These are phyloP conservation scores for Solanum sejunctum DNA, from an alignment of 257 asterid species.

Conservation along the genomic window DNA sequence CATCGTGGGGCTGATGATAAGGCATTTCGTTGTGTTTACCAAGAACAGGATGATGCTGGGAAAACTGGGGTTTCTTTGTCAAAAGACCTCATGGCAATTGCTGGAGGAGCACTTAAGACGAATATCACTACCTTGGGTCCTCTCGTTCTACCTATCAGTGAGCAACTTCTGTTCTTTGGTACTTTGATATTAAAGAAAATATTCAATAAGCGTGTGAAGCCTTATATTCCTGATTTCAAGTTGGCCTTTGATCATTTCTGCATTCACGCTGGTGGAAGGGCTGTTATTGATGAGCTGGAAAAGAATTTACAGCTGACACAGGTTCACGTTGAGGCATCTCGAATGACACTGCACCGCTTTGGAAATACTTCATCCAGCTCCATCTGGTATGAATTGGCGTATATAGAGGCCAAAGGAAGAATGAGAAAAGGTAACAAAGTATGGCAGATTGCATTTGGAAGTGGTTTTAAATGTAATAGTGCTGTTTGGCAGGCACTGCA, in stretches of 20 bases:
- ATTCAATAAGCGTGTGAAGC: slow-evolving; percentile 48
- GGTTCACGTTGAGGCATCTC: slow-evolving; percentile 59
- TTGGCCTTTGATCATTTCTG: slow-evolving; percentile 79
- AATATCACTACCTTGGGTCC: slow-evolving; percentile 73
- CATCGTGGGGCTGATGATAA: slow-evolving; percentile 71
- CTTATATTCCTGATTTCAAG: slow-evolving; percentile 68
- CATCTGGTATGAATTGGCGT: slow-evolving; percentile 74
- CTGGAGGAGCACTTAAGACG: slow-evolving; percentile 66
- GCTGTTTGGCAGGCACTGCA: slow-evolving; percentile 78
- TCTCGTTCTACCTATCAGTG: slow-evolving; percentile 65
- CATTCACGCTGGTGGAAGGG: slow-evolving; percentile 80
- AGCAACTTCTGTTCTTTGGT: slow-evolving; percentile 56
- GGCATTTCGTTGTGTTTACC: slow-evolving; percentile 60
- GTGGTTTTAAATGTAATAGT: slow-evolving; percentile 72
- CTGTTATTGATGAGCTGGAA: slow-evolving; percentile 76
- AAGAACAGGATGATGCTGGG: slow-evolving; percentile 51
- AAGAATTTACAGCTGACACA: slow-evolving; percentile 62
- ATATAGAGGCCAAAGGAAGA: slow-evolving; percentile 67
- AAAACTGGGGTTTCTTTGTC: slow-evolving; percentile 60
- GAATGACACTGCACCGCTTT: slow-evolving; percentile 75
- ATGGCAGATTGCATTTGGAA: slow-evolving; percentile 83
- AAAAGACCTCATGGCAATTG: slow-evolving; percentile 76
- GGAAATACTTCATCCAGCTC: slow-evolving; percentile 84
- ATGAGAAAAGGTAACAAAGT: slow-evolving; percentile 46
- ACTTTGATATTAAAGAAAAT: slow-evolving; percentile 46